These are phyloP conservation scores for Verticillium tricorpus DNA, from an alignment of 2,329 filamentous ascomycete genomes.

Conservation along the genomic window DNA sequence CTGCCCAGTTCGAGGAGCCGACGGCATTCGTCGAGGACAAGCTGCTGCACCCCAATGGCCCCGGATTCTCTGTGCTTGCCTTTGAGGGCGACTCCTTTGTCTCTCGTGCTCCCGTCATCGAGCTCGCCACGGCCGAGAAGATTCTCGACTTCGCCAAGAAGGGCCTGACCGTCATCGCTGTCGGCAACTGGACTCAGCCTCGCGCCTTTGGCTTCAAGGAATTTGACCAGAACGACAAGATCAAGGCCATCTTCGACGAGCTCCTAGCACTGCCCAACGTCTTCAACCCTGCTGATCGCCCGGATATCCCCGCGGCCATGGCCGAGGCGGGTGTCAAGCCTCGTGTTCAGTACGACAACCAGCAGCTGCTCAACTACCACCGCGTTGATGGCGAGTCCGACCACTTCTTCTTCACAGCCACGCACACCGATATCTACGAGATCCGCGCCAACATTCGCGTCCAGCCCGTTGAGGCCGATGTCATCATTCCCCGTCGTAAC, in stretches of 20 bases:
- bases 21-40: conserved; percentile 3
- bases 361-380: conserved; percentile 8
- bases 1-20: conserved; percentile 7
- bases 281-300: conserved; percentile 1
- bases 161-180: neutral
- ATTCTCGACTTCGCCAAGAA: conserved; percentile 5
- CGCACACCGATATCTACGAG: conserved; percentile 7
- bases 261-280: conserved; percentile 7
- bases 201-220: conserved; percentile 2
- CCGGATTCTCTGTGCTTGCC: conserved; percentile 1
- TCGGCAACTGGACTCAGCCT: conserved; percentile 2
- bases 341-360: conserved; percentile 5
- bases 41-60: conserved; percentile 1
- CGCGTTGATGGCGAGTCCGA: conserved; percentile 9
- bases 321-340: conserved; percentile 2
- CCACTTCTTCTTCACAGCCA: conserved; percentile 7
- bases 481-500: conserved; percentile 4
- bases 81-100: conserved; percentile 4
- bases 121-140: neutral
- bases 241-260: conserved; percentile 5
- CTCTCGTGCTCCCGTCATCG: conserved; percentile 1
- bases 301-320: conserved; percentile 5
- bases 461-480: conserved; percentile 3
- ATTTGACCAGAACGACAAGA: conserved; percentile 3
- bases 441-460: conserved; percentile 6